phyloP scores from a whole-genome alignment of 345 rosid species.

The Corymbia maculata region DNA sequence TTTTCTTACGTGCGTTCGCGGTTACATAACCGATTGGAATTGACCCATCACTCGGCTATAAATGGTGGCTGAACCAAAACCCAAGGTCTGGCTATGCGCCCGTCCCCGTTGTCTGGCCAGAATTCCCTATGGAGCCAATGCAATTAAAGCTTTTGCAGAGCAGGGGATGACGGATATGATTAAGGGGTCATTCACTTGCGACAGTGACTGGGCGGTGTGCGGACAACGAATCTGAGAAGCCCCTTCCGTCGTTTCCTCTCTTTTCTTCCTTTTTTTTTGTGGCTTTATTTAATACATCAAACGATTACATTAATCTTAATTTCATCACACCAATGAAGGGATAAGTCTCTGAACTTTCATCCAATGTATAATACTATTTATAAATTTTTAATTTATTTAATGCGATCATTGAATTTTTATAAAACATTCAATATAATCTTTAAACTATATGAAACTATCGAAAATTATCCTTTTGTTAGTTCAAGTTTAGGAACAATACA shows the following conservation, averaged over 20 bases:
- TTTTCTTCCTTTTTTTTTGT: too few species aligned
- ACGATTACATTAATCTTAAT: not conserved
- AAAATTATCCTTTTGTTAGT: too few species aligned
- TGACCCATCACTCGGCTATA: not conserved
- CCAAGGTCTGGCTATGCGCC: not conserved
- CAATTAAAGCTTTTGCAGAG: not conserved
- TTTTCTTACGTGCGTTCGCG: not conserved
- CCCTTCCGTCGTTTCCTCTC: not conserved
- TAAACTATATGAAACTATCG: too few species aligned
- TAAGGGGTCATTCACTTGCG: not conserved
- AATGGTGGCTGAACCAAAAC: not conserved
- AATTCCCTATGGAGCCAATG: not conserved
- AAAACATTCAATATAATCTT: too few species aligned
- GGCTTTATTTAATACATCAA: not conserved
- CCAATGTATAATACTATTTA: accelerated
- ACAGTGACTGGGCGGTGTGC: not conserved
- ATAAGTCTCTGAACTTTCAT: not conserved
- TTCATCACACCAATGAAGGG: not conserved
- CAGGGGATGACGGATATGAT: not conserved
- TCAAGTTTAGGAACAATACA: too few species aligned
- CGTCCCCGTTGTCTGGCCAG: not conserved
- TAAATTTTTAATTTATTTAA: not conserved
- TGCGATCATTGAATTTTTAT: accelerated
- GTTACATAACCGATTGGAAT: not conserved
- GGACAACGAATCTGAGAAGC: not conserved